phyloP scores from a whole-genome alignment of 2,329 filamentous ascomycete species.

The Fusarium verticillioides region DNA sequence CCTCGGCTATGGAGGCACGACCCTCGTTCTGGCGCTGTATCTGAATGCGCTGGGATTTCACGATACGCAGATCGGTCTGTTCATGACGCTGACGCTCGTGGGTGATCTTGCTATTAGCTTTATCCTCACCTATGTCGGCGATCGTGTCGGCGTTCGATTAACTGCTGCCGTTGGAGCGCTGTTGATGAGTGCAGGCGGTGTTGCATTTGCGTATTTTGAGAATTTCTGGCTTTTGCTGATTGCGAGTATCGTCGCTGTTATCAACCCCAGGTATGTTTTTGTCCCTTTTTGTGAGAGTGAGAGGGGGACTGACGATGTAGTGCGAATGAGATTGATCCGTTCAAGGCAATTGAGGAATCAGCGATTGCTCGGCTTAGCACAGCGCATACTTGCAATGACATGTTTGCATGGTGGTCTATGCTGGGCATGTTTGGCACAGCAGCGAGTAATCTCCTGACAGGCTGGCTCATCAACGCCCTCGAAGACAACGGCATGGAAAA shows the following conservation, averaged over 20 bases:
- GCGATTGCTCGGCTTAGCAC: slow-evolving; percentile 36
- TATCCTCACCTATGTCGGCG: slow-evolving; percentile 34
- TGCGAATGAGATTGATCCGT: slow-evolving; percentile 42
- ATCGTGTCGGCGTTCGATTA: slow-evolving; percentile 28
- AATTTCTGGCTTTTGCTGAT: slow-evolving; percentile 37
- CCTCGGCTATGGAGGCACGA: slow-evolving; percentile 38
- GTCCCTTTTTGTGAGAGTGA: background rate
- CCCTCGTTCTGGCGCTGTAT: slow-evolving; percentile 36
- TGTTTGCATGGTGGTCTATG: slow-evolving; percentile 43
- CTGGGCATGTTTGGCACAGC: slow-evolving; percentile 40
- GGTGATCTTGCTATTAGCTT: slow-evolving; percentile 41
- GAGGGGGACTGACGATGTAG: background rate
- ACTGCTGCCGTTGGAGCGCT: slow-evolving; percentile 28
- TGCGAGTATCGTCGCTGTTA: slow-evolving; percentile 34
- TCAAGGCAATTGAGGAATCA: slow-evolving; percentile 40
- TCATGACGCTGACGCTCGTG: slow-evolving; percentile 39
- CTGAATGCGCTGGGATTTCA: slow-evolving; percentile 35
- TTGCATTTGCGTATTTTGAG: slow-evolving; percentile 29
- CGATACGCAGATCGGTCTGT: slow-evolving; percentile 33
- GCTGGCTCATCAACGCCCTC: slow-evolving; percentile 32
- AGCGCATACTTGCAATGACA: slow-evolving; percentile 34
- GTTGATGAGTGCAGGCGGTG: slow-evolving; percentile 31
- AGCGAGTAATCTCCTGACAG: slow-evolving; percentile 33
- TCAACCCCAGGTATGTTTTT: slow-evolving; percentile 32
- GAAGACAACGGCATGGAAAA: slow-evolving; percentile 14